Conservation (phyloP, 495 filamentous ascomycete species). For the Penicillium lagena region DNA sequence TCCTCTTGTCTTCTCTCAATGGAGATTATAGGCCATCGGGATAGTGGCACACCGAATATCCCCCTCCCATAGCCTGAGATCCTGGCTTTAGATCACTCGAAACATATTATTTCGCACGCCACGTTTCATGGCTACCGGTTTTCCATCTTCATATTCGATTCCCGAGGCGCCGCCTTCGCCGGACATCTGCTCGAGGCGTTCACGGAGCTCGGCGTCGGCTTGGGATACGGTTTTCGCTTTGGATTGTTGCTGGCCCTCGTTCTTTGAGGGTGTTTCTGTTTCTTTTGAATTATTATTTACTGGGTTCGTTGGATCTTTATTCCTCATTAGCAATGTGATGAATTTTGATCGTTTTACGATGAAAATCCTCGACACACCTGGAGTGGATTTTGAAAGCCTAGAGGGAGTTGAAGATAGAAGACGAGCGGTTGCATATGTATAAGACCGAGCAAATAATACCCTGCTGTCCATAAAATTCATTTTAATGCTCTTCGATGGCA, state of each 20-base stretch:
- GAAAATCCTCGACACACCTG: slow-evolving; percentile 2
- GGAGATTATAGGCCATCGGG: no score
- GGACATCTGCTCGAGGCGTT: slow-evolving; percentile 60
- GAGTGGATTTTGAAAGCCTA: neutral
- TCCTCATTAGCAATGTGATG: neutral
- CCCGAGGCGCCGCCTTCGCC: slow-evolving; percentile 75
- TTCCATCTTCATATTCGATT: slow-evolving; percentile 72
- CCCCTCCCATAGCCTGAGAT: neutral
- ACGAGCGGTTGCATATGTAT: neutral
- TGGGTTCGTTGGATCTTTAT: neutral
- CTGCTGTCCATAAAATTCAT: no score
- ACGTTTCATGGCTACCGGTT: slow-evolving; percentile 70
- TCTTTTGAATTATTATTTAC: neutral
- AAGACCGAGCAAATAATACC: no score
- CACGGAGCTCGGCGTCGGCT: slow-evolving; percentile 60
- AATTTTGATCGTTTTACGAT: neutral
- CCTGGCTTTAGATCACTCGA: slow-evolving; percentile 44
- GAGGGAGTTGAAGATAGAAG: slow-evolving; percentile 2
- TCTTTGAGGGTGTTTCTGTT: neutral
- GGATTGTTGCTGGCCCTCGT: neutral
- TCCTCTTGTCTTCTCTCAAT: no score
- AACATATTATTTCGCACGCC: slow-evolving; percentile 78
- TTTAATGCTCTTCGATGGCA: no score
- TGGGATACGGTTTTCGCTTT: slow-evolving; percentile 49
- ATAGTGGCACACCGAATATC: no score